Conservation (phyloP, 78 protist species). For the Dictyostelium firmibasis region DNA sequence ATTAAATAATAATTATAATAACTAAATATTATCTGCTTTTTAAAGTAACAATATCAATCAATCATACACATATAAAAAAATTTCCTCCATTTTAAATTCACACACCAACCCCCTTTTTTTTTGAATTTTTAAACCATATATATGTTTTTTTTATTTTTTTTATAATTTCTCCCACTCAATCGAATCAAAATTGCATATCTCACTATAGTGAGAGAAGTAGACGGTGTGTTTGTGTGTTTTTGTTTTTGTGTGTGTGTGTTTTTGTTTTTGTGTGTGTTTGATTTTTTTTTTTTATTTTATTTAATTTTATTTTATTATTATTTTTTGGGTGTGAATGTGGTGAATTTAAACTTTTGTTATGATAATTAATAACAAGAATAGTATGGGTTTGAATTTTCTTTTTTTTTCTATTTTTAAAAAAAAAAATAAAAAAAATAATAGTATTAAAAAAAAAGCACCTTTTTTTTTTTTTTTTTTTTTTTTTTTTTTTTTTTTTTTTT, state of each 20-base stretch:
- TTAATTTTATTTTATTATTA: background rate
- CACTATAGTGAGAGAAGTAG: background rate
- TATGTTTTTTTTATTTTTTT: too few relatives aligned
- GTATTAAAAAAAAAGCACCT: background rate
- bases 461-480: too few relatives aligned
- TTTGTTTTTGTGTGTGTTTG: background rate
- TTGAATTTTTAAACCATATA: background rate
- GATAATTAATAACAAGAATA: background rate
- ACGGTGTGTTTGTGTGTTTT: background rate
- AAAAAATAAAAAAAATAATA: background rate
- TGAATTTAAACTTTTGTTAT: background rate
- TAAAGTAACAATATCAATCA: background rate
- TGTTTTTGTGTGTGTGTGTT: background rate
- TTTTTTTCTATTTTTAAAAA: background rate
- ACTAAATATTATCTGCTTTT: background rate
- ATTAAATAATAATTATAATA: too few relatives aligned
- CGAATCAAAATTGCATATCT: background rate
- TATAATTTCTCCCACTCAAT: background rate
- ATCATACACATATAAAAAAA: background rate
- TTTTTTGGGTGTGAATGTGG: background rate
- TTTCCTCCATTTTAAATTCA: background rate
- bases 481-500: too few relatives aligned
- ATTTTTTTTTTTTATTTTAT: background rate
- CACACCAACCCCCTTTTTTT: background rate
- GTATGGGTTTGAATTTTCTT: background rate